Evolutionary conservation across 2,329 filamentous ascomycete species (phyloP).

Genomic region (Hypocreales sp.): DNA sequence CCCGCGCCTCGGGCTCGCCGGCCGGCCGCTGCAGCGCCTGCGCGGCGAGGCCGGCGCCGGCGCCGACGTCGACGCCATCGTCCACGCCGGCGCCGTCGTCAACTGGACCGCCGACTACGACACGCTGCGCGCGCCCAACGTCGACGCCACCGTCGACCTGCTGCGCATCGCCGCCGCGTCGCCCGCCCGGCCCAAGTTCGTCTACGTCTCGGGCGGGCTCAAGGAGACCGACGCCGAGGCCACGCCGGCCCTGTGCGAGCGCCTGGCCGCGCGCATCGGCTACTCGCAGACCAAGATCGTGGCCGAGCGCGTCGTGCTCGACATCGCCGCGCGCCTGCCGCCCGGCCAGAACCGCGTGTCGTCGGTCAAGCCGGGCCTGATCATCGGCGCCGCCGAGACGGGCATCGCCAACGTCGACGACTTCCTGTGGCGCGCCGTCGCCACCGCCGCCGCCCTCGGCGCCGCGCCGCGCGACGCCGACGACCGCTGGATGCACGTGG

Average conservation of each 20-base stretch:
- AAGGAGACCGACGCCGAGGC: slow-evolving; percentile 1
- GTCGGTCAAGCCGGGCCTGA: slow-evolving; percentile 7
- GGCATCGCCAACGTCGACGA: slow-evolving; percentile 7
- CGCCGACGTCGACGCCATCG: slow-evolving; percentile 54
- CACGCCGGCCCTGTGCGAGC: not conserved
- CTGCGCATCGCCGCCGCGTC: slow-evolving; percentile 5
- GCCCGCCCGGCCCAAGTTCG: slow-evolving; percentile 5
- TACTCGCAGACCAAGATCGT: slow-evolving; percentile 1
- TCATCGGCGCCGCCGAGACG: slow-evolving; percentile 4
- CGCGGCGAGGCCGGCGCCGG: no score
- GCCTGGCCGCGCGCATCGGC: not conserved
- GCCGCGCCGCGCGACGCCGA: no score
- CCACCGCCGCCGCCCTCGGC: not conserved
- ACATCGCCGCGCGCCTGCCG: slow-evolving; percentile 1
- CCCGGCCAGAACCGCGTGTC: slow-evolving; percentile 5
- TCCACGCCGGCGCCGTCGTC: slow-evolving; percentile 69
- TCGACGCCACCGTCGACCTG: slow-evolving; percentile 22
- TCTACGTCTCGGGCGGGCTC: slow-evolving; percentile 10
- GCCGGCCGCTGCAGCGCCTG: slow-evolving; percentile 41
- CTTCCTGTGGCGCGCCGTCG: slow-evolving; percentile 6
- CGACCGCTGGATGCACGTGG: no score
- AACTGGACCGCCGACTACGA: slow-evolving; percentile 74
- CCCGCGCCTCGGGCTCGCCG: slow-evolving; percentile 2
- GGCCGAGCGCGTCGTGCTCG: slow-evolving; percentile 5
- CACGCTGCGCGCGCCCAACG: slow-evolving; percentile 57